Base-by-base conservation (phyloP, 2,329 filamentous ascomycete genomes). In the Pestalotiopsis sp. region DNA sequence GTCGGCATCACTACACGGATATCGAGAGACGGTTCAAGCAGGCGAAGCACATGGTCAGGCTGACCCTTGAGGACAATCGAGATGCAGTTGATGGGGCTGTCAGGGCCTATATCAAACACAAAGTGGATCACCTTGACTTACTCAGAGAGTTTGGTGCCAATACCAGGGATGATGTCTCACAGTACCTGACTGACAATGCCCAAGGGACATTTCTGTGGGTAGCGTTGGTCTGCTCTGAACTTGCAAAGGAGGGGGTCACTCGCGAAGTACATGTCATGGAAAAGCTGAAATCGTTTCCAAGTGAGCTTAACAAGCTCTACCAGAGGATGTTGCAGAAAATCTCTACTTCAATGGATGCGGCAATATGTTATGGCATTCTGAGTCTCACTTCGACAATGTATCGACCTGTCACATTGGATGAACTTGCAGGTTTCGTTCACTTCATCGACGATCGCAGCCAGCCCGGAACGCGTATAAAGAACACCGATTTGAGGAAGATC, bases 121-220 rank as follows among this genome's bases (percentile, higher is more conserved):
- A 81, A 66, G 77, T 83, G 0, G 20, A 23, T 11, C 4, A 45
- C 3, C 57, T 69, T 0, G n/a, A 41, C 14, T 2, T 12, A 17
- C 4, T 6, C 0, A 66, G 64, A 23, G 52, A 27, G 3, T 66
- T 59, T 55, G 23, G 59, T 3, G 2, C 6, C 11, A 17, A n/a
- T 5, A 64, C 12, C 6, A 9, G 9, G 2, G 14, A 49, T 17
- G 14, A 57, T 14, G 27, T 67, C 9, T 14, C 13, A 7, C 23
- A 57, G 13, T 39, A 66, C 49, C 38, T 68, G 12, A 25, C 31
- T 2, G 4, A 9, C 0, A 79, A 83, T 41, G 78, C 80, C 9
- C 70, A 80, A 27, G 77, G 72, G 14, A 84, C 81, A 0, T 83
- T 83, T 66, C 79, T 85, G 39, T 84, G 81, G 82, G 82, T 82